Evolutionary conservation across 2,329 filamentous ascomycete genomes (phyloP), one percentile per base, ranked within the genome.

Genomic region (Nigrospora osmanthi): DNA sequence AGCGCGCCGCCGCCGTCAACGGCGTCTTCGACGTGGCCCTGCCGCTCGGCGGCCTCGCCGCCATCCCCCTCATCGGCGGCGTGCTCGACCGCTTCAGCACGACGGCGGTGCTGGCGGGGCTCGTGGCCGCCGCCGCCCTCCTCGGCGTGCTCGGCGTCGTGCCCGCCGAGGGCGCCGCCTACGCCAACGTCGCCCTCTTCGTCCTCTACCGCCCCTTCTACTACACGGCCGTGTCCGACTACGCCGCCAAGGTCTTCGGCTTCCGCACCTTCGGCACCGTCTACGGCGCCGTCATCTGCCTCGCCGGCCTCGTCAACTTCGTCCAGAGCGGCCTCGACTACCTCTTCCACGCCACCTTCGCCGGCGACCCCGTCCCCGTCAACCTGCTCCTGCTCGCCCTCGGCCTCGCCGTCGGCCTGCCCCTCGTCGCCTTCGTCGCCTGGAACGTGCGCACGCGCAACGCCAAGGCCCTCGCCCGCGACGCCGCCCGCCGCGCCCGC

Each of bases 181-280:
- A 95, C 54, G 71, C 74, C 13, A 90, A 90, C 53, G 72, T 95
- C 43, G 68, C 73, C 38, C 75, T 95, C 11, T 95, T 95, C 58
- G 87, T 93, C 11, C 64, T 95, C 17, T 90, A 93, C 58, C 80
- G 89, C 0, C 89, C 90, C 0, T 81, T 95, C 30, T 96, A 95
- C 66, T 95, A 95, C 68, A 94, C 89, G 0, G 81, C 88, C 9
- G 87, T 95, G 47, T 91, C 85, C 47, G 89, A 95, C 67, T 95
- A 94, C 63, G 79, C 81, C 16, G 89, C 88, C 49, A 95, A 95
- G 66, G 89, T 95, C 33, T 95, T 95, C 61, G 89, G 89, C 14
- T 95, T 95, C 67, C 76, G 82, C 49, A 95, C 89, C 0, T 95
- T 95, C 54, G 90, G 89, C 38, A 95, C 87, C 46, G 89, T 96